phyloP scores from a whole-genome alignment of 345 rosid species.

The Aegle marmelos region DNA sequence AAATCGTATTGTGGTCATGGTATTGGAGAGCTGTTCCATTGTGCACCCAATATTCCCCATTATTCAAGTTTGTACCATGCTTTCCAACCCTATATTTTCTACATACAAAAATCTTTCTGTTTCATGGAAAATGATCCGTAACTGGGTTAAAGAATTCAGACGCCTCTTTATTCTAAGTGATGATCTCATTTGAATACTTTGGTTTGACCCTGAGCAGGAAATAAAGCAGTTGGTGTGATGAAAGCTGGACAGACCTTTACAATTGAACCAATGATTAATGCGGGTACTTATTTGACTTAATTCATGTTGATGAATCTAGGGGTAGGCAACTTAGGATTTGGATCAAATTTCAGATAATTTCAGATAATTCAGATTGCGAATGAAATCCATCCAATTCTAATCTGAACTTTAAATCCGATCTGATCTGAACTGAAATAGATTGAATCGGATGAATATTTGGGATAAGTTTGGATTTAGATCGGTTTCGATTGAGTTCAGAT shows the following conservation, averaged over 20 bases:
- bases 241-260: conserved; percentile 96
- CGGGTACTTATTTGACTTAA: conserved; percentile 43
- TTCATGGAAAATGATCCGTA: neutral
- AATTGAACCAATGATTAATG: conserved; percentile 97
- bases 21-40: conserved; percentile 95
- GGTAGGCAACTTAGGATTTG: too few species aligned
- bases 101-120: neutral
- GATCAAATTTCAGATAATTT: too few species aligned
- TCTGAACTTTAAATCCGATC: too few species aligned
- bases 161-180: neutral
- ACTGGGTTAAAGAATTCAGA: neutral
- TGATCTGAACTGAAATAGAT: too few species aligned
- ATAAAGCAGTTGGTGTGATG: conserved; percentile 97
- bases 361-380: too few species aligned
- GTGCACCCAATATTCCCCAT: conserved; percentile 97
- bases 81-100: neutral
- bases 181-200: conserved; percentile 11
- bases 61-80: conserved; percentile 54
- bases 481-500: too few species aligned
- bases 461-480: too few species aligned
- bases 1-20: conserved; percentile 96
- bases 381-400: too few species aligned
- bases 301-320: neutral
- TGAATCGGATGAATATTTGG: too few species aligned
- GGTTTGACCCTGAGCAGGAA: conserved; percentile 61